phyloP scores from a whole-genome alignment of 108 stramenopile species.

The Pelagomonas calceolata region DNA sequence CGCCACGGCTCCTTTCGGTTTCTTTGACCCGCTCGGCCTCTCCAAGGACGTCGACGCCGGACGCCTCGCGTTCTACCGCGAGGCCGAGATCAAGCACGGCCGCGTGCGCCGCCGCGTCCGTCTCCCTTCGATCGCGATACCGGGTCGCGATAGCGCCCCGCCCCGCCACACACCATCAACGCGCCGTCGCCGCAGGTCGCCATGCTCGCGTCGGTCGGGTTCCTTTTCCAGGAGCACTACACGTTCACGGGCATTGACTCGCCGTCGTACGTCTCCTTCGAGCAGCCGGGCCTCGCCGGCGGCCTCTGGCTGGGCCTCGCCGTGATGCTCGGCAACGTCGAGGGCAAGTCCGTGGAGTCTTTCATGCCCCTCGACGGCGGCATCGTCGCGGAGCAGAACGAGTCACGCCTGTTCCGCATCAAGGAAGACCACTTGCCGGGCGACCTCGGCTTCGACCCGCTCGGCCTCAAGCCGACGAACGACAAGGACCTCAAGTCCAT shows the following conservation, averaged over 20 bases:
- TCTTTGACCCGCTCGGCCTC: constrained; percentile 78
- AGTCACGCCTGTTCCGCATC: not conserved
- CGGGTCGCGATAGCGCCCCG: too few relatives aligned
- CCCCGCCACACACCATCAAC: too few relatives aligned
- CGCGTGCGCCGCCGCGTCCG: too few relatives aligned
- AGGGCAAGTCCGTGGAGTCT: constrained; percentile 11
- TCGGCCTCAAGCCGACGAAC: constrained; percentile 60
- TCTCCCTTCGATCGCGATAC: too few relatives aligned
- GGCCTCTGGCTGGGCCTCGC: constrained; percentile 31
- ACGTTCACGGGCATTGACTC: constrained; percentile 4
- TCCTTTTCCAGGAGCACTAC: constrained; percentile 19
- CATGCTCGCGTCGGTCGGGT: constrained; percentile 32
- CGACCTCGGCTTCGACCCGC: constrained; percentile 73
- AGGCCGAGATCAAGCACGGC: constrained; percentile 65
- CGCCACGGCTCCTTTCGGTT: constrained; percentile 67
- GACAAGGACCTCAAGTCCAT: constrained; percentile 43
- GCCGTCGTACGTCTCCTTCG: not conserved
- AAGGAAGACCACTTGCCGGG: constrained; percentile 54
- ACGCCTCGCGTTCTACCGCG: constrained; percentile 74
- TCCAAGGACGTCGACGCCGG: constrained; percentile 61
- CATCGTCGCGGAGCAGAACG: not conserved
- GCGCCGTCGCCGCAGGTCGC: too few relatives aligned
- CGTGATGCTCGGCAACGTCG: constrained; percentile 46
- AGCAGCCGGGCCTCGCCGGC: constrained; percentile 18
- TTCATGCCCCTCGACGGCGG: not conserved